Percentiles rank a stretch among this genome's conserved stretches.
phyloP scores from a whole-genome alignment of 345 rosid species.

The Eucalyptus curtisii region DNA sequence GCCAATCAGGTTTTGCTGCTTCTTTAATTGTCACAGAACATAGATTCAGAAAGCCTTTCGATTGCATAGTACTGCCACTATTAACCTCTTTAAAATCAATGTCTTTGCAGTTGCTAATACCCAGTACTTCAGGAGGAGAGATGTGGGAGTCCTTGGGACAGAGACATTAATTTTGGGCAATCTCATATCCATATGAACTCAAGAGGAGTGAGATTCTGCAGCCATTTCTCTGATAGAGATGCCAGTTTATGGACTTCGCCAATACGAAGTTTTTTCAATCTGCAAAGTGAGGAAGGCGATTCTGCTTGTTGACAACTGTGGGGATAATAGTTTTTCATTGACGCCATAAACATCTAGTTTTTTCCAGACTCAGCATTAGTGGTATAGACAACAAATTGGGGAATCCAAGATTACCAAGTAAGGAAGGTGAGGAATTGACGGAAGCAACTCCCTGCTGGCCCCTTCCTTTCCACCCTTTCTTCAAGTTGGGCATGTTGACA shows the following conservation, averaged over 20 bases:
- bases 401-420: not conserved
- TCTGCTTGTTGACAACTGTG: not conserved
- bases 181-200: not conserved
- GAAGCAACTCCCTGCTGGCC: not conserved
- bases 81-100: not conserved
- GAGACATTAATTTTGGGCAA: not conserved
- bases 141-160: not conserved
- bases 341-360: not conserved
- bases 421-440: not conserved
- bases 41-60: not conserved
- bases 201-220: not conserved
- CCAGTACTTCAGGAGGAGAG: not conserved
- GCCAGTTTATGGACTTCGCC: not conserved
- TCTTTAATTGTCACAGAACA: not conserved
- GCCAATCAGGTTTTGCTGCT: not conserved
- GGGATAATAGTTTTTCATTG: not conserved
- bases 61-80: not conserved
- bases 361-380: not conserved
- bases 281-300: not conserved
- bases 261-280: not conserved
- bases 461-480: not conserved
- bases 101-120: not conserved
- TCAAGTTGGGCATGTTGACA: not conserved
- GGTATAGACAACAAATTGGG: not conserved
- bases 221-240: not conserved